Evolutionary conservation across 129 eudicot genomes (phyloP).

Genomic region (Smallanthus sonchifolius): DNA sequence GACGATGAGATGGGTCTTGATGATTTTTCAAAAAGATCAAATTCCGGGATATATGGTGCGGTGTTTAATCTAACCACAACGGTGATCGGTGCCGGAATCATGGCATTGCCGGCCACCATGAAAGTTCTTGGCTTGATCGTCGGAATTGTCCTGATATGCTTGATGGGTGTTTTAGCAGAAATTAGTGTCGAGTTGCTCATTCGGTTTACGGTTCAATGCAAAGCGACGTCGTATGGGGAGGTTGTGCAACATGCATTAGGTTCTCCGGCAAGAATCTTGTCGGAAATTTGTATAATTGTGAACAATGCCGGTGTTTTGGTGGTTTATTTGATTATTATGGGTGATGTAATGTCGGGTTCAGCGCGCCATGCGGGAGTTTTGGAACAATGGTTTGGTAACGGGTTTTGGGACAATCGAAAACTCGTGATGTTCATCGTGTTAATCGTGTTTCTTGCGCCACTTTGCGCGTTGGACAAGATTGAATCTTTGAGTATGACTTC

Average conservation of each 20-base stretch:
- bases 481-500: constrained; percentile 81
- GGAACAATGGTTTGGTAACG: constrained; percentile 78
- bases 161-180: constrained; percentile 78
- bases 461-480: constrained; percentile 71
- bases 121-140: constrained; percentile 65
- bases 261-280: constrained; percentile 48
- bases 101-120: constrained; percentile 98
- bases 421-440: constrained; percentile 51
- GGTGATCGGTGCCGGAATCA: constrained; percentile 85
- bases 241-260: constrained; percentile 79
- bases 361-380: constrained; percentile 62
- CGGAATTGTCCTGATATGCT: constrained; percentile 52
- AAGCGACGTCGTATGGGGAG: constrained; percentile 78
- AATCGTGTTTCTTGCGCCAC: constrained; percentile 74
- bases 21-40: constrained; percentile 1
- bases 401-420: constrained; percentile 82
- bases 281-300: constrained; percentile 65
- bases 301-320: constrained; percentile 82
- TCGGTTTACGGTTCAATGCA: constrained; percentile 65
- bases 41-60: constrained; percentile 68
- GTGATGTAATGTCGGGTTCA: constrained; percentile 95
- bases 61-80: constrained; percentile 83
- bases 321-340: constrained; percentile 85
- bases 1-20: constrained; percentile 4
- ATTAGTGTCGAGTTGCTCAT: constrained; percentile 70